Evolutionary conservation across 495 filamentous ascomycete genomes (phyloP).

Genomic region (Aspergillus coremiiformis): DNA sequence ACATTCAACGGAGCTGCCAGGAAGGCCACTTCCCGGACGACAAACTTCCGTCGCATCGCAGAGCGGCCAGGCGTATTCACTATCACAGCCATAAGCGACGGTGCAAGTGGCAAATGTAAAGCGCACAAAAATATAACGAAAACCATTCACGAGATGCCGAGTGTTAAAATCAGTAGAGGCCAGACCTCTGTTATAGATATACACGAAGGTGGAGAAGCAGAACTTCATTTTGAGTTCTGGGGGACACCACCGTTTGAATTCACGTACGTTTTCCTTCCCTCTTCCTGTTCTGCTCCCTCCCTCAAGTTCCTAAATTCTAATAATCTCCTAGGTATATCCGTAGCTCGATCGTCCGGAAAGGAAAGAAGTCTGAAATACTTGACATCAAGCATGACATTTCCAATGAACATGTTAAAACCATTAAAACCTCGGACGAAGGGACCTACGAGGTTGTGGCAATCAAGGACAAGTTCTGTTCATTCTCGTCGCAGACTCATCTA

Average conservation of each 20-base stretch:
- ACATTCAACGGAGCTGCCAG: slow-evolving; percentile 69
- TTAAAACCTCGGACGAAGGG: slow-evolving; percentile 82
- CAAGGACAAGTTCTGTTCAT: slow-evolving; percentile 83
- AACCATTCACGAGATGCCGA: slow-evolving; percentile 83
- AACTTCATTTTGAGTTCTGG: slow-evolving; percentile 88
- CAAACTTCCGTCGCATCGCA: slow-evolving; percentile 82
- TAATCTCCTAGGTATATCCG: slow-evolving; percentile 60
- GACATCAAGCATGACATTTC: slow-evolving; percentile 85
- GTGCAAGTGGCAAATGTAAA: slow-evolving; percentile 67
- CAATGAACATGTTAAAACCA: slow-evolving; percentile 68
- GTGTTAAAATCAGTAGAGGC: slow-evolving; percentile 79
- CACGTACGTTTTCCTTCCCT: slow-evolving; percentile 46
- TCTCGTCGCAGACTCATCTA: slow-evolving; percentile 56
- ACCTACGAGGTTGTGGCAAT: slow-evolving; percentile 96
- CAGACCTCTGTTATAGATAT: slow-evolving; percentile 75
- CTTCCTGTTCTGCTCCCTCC: background rate
- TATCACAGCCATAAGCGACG: slow-evolving; percentile 77
- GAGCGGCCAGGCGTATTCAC: slow-evolving; percentile 82
- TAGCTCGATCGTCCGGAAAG: slow-evolving; percentile 71
- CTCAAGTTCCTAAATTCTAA: slow-evolving; percentile 8
- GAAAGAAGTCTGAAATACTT: slow-evolving; percentile 66
- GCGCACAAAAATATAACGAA: slow-evolving; percentile 69
- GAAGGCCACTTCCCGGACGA: slow-evolving; percentile 68
- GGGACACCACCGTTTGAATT: slow-evolving; percentile 97
- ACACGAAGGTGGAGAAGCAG: slow-evolving; percentile 87